phyloP scores from a whole-genome alignment of 2,329 filamentous ascomycete genomes.

The Dothideomycetes sp. region DNA sequence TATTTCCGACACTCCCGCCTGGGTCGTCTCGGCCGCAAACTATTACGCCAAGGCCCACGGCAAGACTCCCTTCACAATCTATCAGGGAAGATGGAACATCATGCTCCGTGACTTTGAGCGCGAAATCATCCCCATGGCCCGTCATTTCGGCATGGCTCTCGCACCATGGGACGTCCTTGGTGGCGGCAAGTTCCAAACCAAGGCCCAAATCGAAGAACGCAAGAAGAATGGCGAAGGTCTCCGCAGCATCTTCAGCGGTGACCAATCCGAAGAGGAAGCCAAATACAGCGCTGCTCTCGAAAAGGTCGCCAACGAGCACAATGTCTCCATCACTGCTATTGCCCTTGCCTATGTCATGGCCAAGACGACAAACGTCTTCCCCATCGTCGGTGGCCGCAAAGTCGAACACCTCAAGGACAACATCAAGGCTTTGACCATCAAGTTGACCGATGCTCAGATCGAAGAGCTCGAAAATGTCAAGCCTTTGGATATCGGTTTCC shows the following conservation, averaged over 20 bases:
- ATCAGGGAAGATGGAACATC: conserved; percentile 32
- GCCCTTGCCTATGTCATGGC: conserved; percentile 35
- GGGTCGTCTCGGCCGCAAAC: conserved; percentile 26
- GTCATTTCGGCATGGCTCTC: conserved; percentile 33
- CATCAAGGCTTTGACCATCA: conserved; percentile 52
- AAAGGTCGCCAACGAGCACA: conserved; percentile 49
- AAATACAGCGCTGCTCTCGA: conserved; percentile 49
- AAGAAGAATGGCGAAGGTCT: conserved; percentile 25
- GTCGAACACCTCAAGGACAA: conserved; percentile 59
- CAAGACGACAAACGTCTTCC: conserved; percentile 56
- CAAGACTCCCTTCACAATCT: conserved; percentile 30
- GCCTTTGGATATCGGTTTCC: conserved; percentile 55
- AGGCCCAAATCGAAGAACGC: conserved; percentile 20
- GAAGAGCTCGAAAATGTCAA: conserved; percentile 51
- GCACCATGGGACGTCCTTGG: conserved; percentile 42
- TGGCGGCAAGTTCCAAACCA: conserved; percentile 41
- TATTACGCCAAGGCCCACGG: conserved; percentile 31
- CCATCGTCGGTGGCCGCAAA: conserved; percentile 65
- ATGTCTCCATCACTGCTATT: conserved; percentile 49
- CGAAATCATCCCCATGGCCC: conserved; percentile 34
- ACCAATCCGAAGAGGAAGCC: conserved; percentile 40
- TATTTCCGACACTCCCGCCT: conserved; percentile 30
- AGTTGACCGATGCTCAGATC: conserved; percentile 51
- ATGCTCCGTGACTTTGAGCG: conserved; percentile 31
- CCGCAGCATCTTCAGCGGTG: conserved; percentile 23